Conservation (phyloP, 768 basidiomycete genomes). For the Boletus bicolor region DNA sequence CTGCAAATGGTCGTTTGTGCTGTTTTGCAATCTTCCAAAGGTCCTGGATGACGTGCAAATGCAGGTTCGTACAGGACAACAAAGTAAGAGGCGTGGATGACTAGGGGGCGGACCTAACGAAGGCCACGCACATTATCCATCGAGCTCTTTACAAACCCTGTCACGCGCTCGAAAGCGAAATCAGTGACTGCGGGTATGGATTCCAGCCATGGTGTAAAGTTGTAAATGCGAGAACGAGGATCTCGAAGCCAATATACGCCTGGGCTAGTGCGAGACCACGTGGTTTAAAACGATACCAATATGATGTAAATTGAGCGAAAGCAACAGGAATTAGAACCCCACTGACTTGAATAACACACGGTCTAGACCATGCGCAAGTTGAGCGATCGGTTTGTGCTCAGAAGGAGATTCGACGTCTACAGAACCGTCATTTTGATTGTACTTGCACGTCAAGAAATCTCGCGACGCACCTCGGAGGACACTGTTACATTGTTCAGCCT, state of each 20-base stretch:
- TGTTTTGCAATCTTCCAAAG: constrained; percentile 56
- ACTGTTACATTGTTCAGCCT: not conserved
- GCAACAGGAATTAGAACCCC: not conserved
- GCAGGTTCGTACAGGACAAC: not conserved
- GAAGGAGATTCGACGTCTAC: constrained; percentile 45
- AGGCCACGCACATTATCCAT: constrained; percentile 55
- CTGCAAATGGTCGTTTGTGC: constrained; percentile 63
- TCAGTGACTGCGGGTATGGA: constrained; percentile 71
- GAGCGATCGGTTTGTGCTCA: constrained; percentile 54
- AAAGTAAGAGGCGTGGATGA: not conserved
- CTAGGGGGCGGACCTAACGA: not conserved
- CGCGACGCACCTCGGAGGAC: constrained; percentile 19
- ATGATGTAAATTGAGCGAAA: not conserved
- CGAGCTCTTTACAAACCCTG: constrained; percentile 75
- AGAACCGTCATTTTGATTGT: not conserved
- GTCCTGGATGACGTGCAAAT: constrained; percentile 43
- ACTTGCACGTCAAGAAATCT: not conserved
- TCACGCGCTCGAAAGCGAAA: constrained; percentile 80
- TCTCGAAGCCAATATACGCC: constrained; percentile 89
- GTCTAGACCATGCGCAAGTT: constrained; percentile 62
- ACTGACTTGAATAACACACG: constrained; percentile 75
- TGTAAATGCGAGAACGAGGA: constrained; percentile 80
- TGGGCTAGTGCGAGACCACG: constrained; percentile 47
- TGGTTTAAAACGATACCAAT: not conserved
- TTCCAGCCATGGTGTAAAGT: constrained; percentile 73